Evolutionary conservation across 108 stramenopile genomes (phyloP).

Genomic region (Conticribra weissflogii): DNA sequence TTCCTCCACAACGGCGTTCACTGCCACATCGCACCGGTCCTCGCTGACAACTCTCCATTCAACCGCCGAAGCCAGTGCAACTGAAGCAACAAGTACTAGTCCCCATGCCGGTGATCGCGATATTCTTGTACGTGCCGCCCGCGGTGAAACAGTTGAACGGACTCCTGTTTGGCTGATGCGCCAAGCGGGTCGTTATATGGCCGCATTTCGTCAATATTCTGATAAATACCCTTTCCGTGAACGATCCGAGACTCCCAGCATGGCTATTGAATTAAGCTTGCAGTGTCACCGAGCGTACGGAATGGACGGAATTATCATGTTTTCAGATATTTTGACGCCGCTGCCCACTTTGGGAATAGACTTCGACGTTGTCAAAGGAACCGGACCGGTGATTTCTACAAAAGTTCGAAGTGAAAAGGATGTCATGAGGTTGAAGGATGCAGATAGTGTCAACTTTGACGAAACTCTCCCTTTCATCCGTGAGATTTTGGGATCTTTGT

Average conservation of each 20-base stretch:
- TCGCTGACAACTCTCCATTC: conserved; percentile 22
- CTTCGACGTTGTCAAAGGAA: conserved; percentile 94
- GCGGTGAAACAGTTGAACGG: conserved; percentile 91
- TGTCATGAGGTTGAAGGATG: conserved; percentile 56
- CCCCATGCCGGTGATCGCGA: conserved; percentile 76
- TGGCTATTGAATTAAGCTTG: conserved; percentile 93
- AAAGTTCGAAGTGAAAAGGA: conserved; percentile 64
- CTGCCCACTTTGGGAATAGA: conserved; percentile 96
- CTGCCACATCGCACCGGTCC: not conserved
- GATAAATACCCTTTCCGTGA: conserved; percentile 93
- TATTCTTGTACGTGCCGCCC: conserved; percentile 94
- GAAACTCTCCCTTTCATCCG: conserved; percentile 91
- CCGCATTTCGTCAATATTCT: conserved; percentile 94
- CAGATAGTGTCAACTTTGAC: conserved; percentile 65
- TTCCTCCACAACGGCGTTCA: conserved; percentile 4
- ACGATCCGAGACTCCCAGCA: conserved; percentile 93
- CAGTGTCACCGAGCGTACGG: conserved; percentile 95
- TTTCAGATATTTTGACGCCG: conserved; percentile 98
- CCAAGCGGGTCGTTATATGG: conserved; percentile 99
- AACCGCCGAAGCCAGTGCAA: conserved; percentile 28
- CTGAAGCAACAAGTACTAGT: conserved; percentile 9
- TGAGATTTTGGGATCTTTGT: conserved; percentile 79
- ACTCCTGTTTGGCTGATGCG: conserved; percentile 99
- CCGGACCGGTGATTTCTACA: conserved; percentile 92
- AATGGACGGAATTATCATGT: conserved; percentile 99